phyloP scores from a whole-genome alignment of 306 rosid species.

The Clitoria ternatea region DNA sequence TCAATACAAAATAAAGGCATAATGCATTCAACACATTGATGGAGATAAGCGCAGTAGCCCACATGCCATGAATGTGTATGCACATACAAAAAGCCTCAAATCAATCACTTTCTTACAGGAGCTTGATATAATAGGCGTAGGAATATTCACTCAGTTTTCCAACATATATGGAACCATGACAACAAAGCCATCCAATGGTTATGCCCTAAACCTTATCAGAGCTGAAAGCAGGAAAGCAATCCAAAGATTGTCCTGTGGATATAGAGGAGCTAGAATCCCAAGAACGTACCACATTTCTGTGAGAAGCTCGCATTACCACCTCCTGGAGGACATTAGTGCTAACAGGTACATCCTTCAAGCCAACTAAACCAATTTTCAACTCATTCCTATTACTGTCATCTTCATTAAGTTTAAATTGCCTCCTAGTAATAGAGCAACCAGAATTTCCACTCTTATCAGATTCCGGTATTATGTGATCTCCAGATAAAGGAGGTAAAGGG shows the following conservation, averaged over 20 bases:
- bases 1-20: slow-evolving; percentile 23
- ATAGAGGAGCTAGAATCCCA: slow-evolving; percentile 30
- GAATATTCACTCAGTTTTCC: slow-evolving; percentile 7
- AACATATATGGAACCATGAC: slow-evolving; percentile 19
- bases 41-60: neutral
- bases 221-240: slow-evolving; percentile 34
- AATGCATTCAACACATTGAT: slow-evolving; percentile 15
- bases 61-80: slow-evolving; percentile 11
- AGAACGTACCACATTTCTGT: slow-evolving; percentile 30
- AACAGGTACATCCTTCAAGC: slow-evolving; percentile 29
- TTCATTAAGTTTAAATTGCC: slow-evolving; percentile 32
- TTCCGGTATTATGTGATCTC: slow-evolving; percentile 17
- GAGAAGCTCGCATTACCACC: slow-evolving; percentile 29
- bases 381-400: slow-evolving; percentile 23
- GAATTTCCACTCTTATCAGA: slow-evolving; percentile 26
- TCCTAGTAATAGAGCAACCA: slow-evolving; percentile 16
- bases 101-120: slow-evolving; percentile 21
- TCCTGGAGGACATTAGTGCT: slow-evolving; percentile 30
- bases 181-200: slow-evolving; percentile 23
- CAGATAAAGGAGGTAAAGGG: slow-evolving; percentile 23
- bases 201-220: slow-evolving; percentile 50
- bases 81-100: neutral
- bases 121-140: slow-evolving; percentile 6
- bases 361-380: slow-evolving; percentile 28
- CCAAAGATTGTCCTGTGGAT: slow-evolving; percentile 39